Evolutionary conservation across 257 asterid genomes (phyloP).

Genomic region (Primulina tabacum): DNA sequence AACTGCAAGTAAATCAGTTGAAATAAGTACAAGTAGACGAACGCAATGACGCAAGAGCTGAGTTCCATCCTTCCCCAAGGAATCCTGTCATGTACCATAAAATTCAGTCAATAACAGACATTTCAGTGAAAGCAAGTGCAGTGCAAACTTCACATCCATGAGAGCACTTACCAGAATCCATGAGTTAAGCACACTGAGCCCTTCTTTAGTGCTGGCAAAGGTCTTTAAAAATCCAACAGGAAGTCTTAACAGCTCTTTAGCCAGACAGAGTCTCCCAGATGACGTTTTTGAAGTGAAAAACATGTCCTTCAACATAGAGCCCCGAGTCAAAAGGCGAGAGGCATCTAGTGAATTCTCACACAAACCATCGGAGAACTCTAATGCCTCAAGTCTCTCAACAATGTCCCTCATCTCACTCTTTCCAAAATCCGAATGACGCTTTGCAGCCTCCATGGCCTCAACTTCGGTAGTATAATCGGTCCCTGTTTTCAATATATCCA

Average conservation of each 20-base stretch:
- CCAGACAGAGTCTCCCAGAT: constrained; percentile 84
- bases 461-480: constrained; percentile 76
- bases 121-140: constrained; percentile 24
- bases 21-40: constrained; percentile 81
- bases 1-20: constrained; percentile 86
- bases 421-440: constrained; percentile 64
- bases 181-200: constrained; percentile 79
- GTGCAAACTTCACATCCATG: constrained; percentile 20
- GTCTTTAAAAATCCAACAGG: constrained; percentile 85
- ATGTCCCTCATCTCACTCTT: constrained; percentile 87
- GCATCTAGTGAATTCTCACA: constrained; percentile 65
- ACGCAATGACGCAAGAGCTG: constrained; percentile 98
- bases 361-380: constrained; percentile 56
- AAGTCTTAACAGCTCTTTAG: constrained; percentile 82
- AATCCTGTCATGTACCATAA: constrained; percentile 53
- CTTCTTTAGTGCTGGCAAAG: constrained; percentile 87
- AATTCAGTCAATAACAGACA: constrained; percentile 15
- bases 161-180: constrained; percentile 79
- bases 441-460: constrained; percentile 87
- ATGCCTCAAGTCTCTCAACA: constrained; percentile 67
- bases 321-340: constrained; percentile 51
- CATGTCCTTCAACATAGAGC: constrained; percentile 69
- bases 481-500: constrained; percentile 70
- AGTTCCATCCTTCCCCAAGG: constrained; percentile 98
- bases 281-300: constrained; percentile 76